These are phyloP conservation scores for Salmacisia buchloeana DNA, from an alignment of 1,284 basidiomycete genomes.

Conservation along the genomic window DNA sequence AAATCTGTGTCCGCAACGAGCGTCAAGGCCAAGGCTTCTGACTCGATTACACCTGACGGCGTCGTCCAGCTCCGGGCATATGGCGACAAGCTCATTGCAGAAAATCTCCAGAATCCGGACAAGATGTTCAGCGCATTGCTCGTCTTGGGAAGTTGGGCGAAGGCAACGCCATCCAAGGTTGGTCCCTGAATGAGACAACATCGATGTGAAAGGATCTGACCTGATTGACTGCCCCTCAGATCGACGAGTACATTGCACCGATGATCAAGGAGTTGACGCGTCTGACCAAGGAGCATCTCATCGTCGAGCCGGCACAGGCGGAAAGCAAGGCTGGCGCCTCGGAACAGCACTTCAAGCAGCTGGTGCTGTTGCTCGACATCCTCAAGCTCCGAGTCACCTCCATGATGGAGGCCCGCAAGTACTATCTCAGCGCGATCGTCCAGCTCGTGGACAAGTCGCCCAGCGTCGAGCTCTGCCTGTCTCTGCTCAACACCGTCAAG, in stretches of 20 bases:
- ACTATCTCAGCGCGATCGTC: constrained; percentile 68
- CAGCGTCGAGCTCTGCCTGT: constrained; percentile 71
- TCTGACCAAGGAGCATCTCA: constrained; percentile 81
- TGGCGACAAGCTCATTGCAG: constrained; percentile 70
- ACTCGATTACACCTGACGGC: constrained; percentile 51
- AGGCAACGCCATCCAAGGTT: constrained; percentile 67
- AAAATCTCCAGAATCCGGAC: constrained; percentile 71
- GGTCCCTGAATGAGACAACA: no score
- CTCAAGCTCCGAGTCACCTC: constrained; percentile 56
- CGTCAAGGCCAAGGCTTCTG: constrained; percentile 18
- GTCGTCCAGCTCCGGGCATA: constrained; percentile 73
- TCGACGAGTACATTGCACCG: constrained; percentile 71
- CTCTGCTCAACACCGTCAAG: constrained; percentile 77
- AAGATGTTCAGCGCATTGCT: constrained; percentile 73
- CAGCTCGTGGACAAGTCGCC: constrained; percentile 89
- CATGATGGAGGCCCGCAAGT: constrained; percentile 58
- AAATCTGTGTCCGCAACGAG: constrained; percentile 9
- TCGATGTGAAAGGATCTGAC: no score
- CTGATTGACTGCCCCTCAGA: no score
- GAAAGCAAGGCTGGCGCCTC: not conserved
- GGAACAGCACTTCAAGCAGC: constrained; percentile 52
- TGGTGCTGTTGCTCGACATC: constrained; percentile 57
- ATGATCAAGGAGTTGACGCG: constrained; percentile 81
- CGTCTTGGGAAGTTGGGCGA: constrained; percentile 83
- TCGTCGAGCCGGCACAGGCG: constrained; percentile 50